A percentile compares a stretch with the other conserved stretches of the same genome.
These are phyloP conservation scores for Clarireedia hainanense DNA, from an alignment of 2,329 filamentous ascomycete species.

Conservation along the genomic window DNA sequence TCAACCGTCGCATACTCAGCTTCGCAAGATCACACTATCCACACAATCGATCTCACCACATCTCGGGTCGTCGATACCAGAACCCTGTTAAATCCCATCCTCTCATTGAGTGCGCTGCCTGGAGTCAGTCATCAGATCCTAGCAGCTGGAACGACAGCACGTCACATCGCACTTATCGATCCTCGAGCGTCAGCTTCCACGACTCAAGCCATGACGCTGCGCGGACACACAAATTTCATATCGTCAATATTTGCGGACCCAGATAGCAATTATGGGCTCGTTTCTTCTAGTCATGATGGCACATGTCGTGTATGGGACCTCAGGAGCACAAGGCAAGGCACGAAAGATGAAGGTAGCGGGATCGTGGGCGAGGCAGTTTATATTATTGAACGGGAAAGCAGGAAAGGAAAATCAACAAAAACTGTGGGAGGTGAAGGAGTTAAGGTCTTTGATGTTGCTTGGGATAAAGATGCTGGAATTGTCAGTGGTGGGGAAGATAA, in stretches of 20 bases:
- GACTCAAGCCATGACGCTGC: constrained; percentile 81
- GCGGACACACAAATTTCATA: constrained; percentile 76
- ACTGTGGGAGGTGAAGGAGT: constrained; percentile 69
- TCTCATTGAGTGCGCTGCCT: constrained; percentile 69
- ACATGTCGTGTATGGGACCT: constrained; percentile 94
- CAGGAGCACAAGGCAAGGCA: constrained; percentile 55
- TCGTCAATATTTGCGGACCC: constrained; percentile 43
- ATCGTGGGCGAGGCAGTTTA: constrained; percentile 66
- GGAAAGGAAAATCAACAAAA: constrained; percentile 52
- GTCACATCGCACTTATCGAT: constrained; percentile 90
- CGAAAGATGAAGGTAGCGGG: constrained; percentile 50
- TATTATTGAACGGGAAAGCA: constrained; percentile 66
- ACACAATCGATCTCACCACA: constrained; percentile 86
- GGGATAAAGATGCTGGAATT: constrained; percentile 82
- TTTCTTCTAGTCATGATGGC: constrained; percentile 85
- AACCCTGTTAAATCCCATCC: constrained; percentile 74
- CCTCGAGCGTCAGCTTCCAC: constrained; percentile 69
- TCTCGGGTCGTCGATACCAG: constrained; percentile 70
- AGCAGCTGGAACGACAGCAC: constrained; percentile 71
- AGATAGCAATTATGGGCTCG: constrained; percentile 68
- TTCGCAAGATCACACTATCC: constrained; percentile 84
- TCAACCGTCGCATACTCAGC: constrained; percentile 83
- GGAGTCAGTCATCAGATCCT: constrained; percentile 44
- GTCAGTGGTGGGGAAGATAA: constrained; percentile 92
- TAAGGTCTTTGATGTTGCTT: constrained; percentile 84